Evolutionary conservation across 768 basidiomycete genomes (phyloP), one percentile per base, ranked within the genome.

Genomic region (Tricholoma sp.): DNA sequence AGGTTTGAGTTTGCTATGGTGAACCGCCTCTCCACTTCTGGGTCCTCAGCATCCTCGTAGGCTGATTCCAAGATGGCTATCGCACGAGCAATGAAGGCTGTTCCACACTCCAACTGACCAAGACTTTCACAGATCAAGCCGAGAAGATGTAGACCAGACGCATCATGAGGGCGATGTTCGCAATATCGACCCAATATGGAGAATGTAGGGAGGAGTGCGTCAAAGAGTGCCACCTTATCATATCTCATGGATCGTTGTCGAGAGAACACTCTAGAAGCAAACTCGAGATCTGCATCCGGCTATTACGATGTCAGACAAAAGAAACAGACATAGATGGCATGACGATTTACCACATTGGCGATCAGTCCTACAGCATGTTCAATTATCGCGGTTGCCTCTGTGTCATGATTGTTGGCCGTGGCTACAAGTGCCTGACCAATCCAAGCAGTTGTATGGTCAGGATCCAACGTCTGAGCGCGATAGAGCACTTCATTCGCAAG

Each of bases 401-500:
- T 61, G 31, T 78, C 68, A 53, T 91, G 80, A 3, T 80, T 81
- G 55, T 83, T 82, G 32, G 71, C 66, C 15, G 75, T 78, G 45
- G 89, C 89, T 42, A 91, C 77, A 24, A 92, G 69, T 3, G 82
- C 89, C 68, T 95, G 94, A 1, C 94, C 97, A 18, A 96, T 77
- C 97, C 97, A 99, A 7, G 94, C 87, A 18, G 85, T 65, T 0
- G 88, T 79, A 71, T 86, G 88, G 65, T 98, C 96, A 6, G 96
- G 92, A 73, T 98, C 94, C 44, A 94, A 78, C 15, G 88, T 85
- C 68, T 98, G 97, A 9, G 95, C 93, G 56, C 86, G 86, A 64
- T 86, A 79, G 62, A 99, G 84, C 1, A 91, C 87, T 64, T 94
- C 86, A 61, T 88, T 88, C 0, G 96, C 92, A 32, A 98, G 75